phyloP scores from a whole-genome alignment of 2,329 filamentous ascomycete species.

The Nemania abortiva region DNA sequence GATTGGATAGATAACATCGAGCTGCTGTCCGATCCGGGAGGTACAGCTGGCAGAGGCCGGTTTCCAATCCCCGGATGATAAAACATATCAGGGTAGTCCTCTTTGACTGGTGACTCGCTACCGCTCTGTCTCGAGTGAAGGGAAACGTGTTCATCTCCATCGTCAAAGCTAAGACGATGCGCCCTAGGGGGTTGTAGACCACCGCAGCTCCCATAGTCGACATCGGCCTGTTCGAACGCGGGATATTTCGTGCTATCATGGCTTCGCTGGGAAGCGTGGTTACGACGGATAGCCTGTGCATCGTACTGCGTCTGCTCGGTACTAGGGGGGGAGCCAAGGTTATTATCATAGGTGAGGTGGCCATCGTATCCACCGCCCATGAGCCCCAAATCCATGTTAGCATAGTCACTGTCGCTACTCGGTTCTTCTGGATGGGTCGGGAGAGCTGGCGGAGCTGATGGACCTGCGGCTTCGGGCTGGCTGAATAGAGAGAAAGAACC shows the following conservation, averaged over 20 bases:
- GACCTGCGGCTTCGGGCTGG: constrained; percentile 54
- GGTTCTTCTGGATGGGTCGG: constrained; percentile 64
- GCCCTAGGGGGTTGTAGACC: constrained; percentile 81
- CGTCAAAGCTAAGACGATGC: constrained; percentile 88
- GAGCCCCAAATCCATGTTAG: constrained; percentile 76
- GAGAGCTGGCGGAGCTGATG: constrained; percentile 55
- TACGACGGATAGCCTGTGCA: constrained; percentile 60
- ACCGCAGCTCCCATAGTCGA: constrained; percentile 92
- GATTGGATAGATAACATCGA: constrained; percentile 63
- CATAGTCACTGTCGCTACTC: constrained; percentile 80
- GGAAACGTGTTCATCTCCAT: constrained; percentile 83
- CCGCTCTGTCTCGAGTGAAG: constrained; percentile 67
- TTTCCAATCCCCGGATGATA: constrained; percentile 85
- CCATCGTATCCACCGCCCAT: constrained; percentile 78
- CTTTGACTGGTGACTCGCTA: constrained; percentile 74
- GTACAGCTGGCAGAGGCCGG: constrained; percentile 73
- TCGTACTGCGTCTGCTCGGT: constrained; percentile 58
- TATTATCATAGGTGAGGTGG: constrained; percentile 63
- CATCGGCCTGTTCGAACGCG: constrained; percentile 71
- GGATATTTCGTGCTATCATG: constrained; percentile 57
- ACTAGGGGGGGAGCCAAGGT: constrained; percentile 57
- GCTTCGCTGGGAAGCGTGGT: constrained; percentile 54
- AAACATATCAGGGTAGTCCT: constrained; percentile 89
- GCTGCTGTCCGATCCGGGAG: constrained; percentile 72
- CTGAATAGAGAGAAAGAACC: constrained; percentile 63